phyloP scores from a whole-genome alignment of 768 basidiomycete species.

The Phlegmacium glaucopus region DNA sequence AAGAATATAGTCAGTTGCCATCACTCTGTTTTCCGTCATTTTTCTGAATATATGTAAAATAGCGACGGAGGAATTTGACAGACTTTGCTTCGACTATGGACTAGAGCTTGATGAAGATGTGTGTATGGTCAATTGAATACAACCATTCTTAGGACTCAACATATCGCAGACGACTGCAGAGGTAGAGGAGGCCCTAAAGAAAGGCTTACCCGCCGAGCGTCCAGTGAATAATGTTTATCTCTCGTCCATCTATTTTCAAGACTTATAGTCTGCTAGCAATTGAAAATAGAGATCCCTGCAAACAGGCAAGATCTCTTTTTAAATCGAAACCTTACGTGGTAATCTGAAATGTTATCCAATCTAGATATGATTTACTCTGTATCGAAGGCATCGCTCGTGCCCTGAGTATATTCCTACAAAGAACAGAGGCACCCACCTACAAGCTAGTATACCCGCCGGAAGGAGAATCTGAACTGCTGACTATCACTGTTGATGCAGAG shows the following conservation, averaged over 20 bases:
- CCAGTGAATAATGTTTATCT: conserved; percentile 47
- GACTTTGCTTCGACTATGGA: conserved; percentile 95
- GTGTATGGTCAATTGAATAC: conserved; percentile 25
- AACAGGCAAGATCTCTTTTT: conserved; percentile 59
- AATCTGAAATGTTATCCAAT: conserved; percentile 4
- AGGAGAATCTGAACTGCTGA: conserved; percentile 62
- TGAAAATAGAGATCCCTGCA: conserved; percentile 99
- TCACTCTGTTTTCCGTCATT: background rate
- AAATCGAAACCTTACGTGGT: conserved; percentile 5
- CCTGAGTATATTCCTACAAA: conserved; percentile 77
- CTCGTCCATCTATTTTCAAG: background rate
- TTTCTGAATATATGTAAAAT: conserved; percentile 16
- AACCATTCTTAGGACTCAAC: conserved; percentile 1
- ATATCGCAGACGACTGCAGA: conserved; percentile 76
- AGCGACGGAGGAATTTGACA: conserved; percentile 96
- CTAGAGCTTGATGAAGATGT: conserved; percentile 98
- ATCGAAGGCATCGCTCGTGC: conserved; percentile 93
- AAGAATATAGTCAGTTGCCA: conserved; percentile 63
- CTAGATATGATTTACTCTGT: conserved; percentile 95
- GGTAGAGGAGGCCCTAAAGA: conserved; percentile 77
- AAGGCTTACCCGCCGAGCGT: conserved; percentile 81
- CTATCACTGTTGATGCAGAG: conserved; percentile 67
- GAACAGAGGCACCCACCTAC: conserved; percentile 66
- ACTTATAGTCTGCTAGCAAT: conserved; percentile 53
- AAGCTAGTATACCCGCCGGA: conserved; percentile 68